Conservation (phyloP, 352 stramenopile genomes). For the Peronospora destructor region DNA sequence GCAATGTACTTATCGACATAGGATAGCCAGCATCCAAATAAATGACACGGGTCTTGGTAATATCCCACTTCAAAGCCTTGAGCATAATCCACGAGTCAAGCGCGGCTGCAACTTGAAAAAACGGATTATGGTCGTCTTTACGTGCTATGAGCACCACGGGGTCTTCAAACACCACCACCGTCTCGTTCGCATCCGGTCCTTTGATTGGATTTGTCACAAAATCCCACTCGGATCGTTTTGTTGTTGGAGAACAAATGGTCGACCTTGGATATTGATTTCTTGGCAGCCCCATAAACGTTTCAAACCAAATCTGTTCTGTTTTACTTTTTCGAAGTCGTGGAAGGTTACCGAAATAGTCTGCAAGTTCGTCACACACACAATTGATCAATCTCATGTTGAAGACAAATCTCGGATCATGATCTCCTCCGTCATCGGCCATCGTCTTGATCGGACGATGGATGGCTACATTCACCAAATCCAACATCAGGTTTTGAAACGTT, state of each 20-base stretch:
- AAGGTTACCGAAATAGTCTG: constrained; percentile 20
- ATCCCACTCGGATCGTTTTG: constrained; percentile 19
- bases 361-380: constrained; percentile 26
- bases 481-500: constrained; percentile 38
- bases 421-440: constrained; percentile 24
- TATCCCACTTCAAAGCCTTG: constrained; percentile 27
- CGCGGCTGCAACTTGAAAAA: constrained; percentile 40
- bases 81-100: constrained; percentile 41
- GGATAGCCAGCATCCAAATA: constrained; percentile 40
- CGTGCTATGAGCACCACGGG: constrained; percentile 35
- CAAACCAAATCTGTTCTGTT: constrained; percentile 22
- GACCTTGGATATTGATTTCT: constrained; percentile 5
- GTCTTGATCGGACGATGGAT: constrained; percentile 29
- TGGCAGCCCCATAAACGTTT: constrained; percentile 4
- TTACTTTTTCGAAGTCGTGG: constrained; percentile 21
- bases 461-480: constrained; percentile 36
- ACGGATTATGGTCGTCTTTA: constrained; percentile 49
- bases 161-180: constrained; percentile 24
- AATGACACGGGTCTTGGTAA: constrained; percentile 32
- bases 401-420: constrained; percentile 29
- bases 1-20: constrained; percentile 36
- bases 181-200: constrained; percentile 18
- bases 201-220: constrained; percentile 26
- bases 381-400: constrained; percentile 25
- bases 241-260: constrained; percentile 13